These are phyloP conservation scores for Turnera subulata DNA, from an alignment of 345 rosid species.

Conservation along the genomic window DNA sequence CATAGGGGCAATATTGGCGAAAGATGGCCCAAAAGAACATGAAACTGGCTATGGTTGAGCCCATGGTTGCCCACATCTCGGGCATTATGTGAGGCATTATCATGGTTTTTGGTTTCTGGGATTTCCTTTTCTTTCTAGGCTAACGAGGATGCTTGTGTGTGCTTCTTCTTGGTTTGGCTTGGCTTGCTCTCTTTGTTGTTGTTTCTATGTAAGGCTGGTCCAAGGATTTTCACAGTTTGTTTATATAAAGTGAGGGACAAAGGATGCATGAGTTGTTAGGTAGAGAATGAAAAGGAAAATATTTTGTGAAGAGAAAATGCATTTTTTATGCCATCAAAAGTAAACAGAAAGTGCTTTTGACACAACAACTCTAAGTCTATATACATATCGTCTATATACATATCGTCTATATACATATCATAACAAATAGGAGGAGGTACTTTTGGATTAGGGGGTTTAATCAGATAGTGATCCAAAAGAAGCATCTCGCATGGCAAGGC, in stretches of 20 bases:
- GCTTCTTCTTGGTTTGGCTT: too few species aligned
- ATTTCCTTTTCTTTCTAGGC: not conserved
- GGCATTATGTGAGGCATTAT: slow-evolving; percentile 31
- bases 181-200: not conserved
- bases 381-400: too few species aligned
- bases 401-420: too few species aligned
- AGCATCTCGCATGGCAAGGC: too few species aligned
- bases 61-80: slow-evolving; percentile 55
- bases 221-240: not conserved
- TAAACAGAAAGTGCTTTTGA: too few species aligned
- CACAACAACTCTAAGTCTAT: too few species aligned
- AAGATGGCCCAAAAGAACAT: slow-evolving; percentile 57
- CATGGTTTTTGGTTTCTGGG: slow-evolving; percentile 4
- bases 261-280: not conserved
- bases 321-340: too few species aligned
- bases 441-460: too few species aligned
- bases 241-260: not conserved
- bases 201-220: not conserved
- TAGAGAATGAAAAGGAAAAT: not conserved
- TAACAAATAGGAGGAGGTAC: too few species aligned
- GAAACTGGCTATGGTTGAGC: slow-evolving; percentile 51
- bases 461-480: too few species aligned
- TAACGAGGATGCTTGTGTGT: not conserved
- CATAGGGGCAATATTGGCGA: slow-evolving; percentile 51
- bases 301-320: too few species aligned